These are phyloP conservation scores for Cladorrhinum samala DNA, from an alignment of 495 filamentous ascomycete species.

Conservation along the genomic window DNA sequence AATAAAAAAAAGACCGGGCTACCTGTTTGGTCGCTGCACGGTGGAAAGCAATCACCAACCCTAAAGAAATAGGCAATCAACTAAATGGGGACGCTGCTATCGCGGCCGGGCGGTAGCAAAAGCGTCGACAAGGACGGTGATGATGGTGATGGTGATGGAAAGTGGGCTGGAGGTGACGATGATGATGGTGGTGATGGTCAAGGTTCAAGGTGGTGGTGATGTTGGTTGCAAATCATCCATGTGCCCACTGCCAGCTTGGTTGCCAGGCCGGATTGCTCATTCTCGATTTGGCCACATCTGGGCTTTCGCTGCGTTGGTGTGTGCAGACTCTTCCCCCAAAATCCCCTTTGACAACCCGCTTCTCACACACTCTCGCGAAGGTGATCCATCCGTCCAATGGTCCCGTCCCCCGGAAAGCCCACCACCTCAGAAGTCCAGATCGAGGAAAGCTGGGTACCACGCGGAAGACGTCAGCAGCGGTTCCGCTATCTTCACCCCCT, in stretches of 20 bases:
- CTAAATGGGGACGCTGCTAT: neutral
- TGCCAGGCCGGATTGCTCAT: slow-evolving; percentile 23
- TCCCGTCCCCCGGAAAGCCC: slow-evolving; percentile 12
- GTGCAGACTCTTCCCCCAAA: slow-evolving; percentile 31
- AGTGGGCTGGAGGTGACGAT: slow-evolving; percentile 16
- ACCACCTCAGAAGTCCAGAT: slow-evolving; percentile 7
- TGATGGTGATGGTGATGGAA: slow-evolving; percentile 8
- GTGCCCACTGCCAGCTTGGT: slow-evolving; percentile 4
- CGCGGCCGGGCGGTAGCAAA: neutral
- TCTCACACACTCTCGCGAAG: slow-evolving; percentile 30
- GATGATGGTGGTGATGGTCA: slow-evolving; percentile 15
- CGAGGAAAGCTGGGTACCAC: slow-evolving; percentile 24
- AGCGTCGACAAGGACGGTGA: neutral
- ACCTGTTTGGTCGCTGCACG: neutral
- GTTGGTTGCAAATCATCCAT: slow-evolving; percentile 18
- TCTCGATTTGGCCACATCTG: slow-evolving; percentile 31
- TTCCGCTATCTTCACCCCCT: slow-evolving; percentile 20
- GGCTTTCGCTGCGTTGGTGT: slow-evolving; percentile 28
- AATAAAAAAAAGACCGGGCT: neutral
- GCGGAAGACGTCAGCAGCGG: slow-evolving; percentile 22
- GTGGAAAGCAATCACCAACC: neutral
- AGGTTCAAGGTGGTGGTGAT: slow-evolving; percentile 7
- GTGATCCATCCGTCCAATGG: slow-evolving; percentile 30
- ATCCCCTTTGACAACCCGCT: slow-evolving; percentile 30
- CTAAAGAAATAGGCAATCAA: neutral